A percentile compares a stretch with the other conserved stretches of the same genome.
These are phyloP conservation scores for Gentiana straminea DNA, from an alignment of 257 asterid genomes.

Conservation along the genomic window DNA sequence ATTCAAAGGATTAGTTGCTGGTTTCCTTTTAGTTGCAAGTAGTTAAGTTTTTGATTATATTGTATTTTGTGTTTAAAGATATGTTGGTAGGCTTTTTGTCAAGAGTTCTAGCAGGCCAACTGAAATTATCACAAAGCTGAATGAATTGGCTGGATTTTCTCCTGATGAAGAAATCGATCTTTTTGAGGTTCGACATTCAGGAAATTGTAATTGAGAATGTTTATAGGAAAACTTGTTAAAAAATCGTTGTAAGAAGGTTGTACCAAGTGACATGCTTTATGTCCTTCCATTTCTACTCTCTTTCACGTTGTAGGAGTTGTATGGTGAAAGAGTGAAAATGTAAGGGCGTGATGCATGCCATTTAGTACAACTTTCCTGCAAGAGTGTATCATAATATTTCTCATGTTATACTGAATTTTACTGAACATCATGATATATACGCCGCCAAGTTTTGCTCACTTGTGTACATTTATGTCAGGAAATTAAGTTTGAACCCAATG, in stretches of 20 bases:
- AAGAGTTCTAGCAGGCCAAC: constrained; percentile 63
- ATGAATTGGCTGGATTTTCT: constrained; percentile 86
- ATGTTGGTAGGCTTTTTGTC: constrained; percentile 76
- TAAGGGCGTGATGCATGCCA: too few species aligned
- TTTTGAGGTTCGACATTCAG: constrained; percentile 60
- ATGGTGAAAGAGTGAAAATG: too few species aligned
- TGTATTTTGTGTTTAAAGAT: constrained; percentile 35
- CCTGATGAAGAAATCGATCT: constrained; percentile 87
- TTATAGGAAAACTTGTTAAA: not conserved
- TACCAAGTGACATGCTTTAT: too few species aligned
- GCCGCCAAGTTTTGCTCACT: not conserved
- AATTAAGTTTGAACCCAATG: constrained; percentile 84
- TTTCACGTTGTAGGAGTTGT: too few species aligned
- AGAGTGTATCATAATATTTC: too few species aligned
- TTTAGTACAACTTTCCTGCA: too few species aligned
- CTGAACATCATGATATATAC: too few species aligned
- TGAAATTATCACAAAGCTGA: constrained; percentile 56
- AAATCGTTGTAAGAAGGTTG: too few species aligned
- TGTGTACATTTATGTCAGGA: constrained; percentile 34
- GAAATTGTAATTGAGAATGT: not conserved
- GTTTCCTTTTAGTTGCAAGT: not conserved
- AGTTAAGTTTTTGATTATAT: not conserved
- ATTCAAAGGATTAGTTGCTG: not conserved
- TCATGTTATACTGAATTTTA: not conserved
- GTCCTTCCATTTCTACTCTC: too few species aligned